A percentile compares a stretch with the other conserved stretches of the same genome.
These are phyloP conservation scores for Penicillium samsonianum DNA, from an alignment of 495 filamentous ascomycete species.

Conservation along the genomic window DNA sequence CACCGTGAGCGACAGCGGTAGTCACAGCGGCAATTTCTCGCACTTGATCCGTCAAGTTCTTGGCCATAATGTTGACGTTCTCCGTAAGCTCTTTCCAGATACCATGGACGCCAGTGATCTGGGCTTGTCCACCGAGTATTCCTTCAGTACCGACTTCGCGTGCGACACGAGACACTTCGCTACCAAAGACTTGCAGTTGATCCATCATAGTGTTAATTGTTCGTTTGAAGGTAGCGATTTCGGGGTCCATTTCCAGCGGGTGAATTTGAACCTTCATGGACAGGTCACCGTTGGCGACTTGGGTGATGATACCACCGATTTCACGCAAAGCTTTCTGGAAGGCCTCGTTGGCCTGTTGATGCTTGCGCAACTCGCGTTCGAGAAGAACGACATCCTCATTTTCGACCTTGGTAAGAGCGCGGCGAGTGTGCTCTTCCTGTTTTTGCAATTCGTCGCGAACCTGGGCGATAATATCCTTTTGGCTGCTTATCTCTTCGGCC, in stretches of 20 bases:
- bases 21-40: constrained; percentile 97
- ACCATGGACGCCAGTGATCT: constrained; percentile 91
- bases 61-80: constrained; percentile 99
- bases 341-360: constrained; percentile 96
- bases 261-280: constrained; percentile 98
- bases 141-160: constrained; percentile 98
- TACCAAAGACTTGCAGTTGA: constrained; percentile 95
- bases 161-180: constrained; percentile 93
- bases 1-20: constrained; percentile 93
- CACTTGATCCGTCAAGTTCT: constrained; percentile 80
- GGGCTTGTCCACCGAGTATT: constrained; percentile 93
- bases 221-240: constrained; percentile 98
- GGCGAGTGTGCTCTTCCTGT: constrained; percentile 61
- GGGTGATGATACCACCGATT: constrained; percentile 95
- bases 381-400: constrained; percentile 66
- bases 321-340: constrained; percentile 97
- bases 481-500: constrained; percentile 72
- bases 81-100: constrained; percentile 98
- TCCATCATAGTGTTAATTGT: constrained; percentile 99
- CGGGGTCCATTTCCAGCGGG: constrained; percentile 95
- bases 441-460: constrained; percentile 66
- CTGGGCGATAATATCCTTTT: constrained; percentile 67
- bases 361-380: constrained; percentile 91
- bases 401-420: constrained; percentile 58
- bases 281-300: constrained; percentile 92